Evolutionary conservation across 148 eudicot species (phyloP).

Genomic region (Chenopodium suecicum): DNA sequence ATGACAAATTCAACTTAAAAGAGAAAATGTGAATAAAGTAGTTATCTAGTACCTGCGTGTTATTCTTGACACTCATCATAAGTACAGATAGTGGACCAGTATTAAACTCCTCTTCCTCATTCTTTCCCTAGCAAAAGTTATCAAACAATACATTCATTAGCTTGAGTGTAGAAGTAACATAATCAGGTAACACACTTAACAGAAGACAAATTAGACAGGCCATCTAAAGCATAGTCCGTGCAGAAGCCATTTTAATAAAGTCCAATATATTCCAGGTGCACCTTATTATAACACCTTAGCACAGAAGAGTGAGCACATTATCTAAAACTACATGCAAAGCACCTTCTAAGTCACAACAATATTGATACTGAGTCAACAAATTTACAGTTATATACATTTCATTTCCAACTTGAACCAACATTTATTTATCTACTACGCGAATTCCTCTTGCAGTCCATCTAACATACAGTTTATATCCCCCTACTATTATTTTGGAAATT

Average conservation of each 20-base stretch:
- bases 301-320: not conserved
- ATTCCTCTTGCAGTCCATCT: not conserved
- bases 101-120: constrained; percentile 92
- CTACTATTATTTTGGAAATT: not conserved
- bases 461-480: not conserved
- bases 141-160: not conserved
- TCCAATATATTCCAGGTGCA: not conserved
- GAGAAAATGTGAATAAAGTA: not conserved
- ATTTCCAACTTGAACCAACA: not conserved
- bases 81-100: constrained; percentile 90
- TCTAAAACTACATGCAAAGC: not conserved
- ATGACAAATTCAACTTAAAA: not conserved
- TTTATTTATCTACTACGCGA: not conserved
- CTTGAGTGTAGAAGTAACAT: not conserved
- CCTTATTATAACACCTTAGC: not conserved
- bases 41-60: constrained; percentile 63
- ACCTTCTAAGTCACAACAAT: not conserved
- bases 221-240: not conserved
- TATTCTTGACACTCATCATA: constrained; percentile 90
- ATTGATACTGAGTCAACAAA: not conserved
- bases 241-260: not conserved
- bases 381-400: not conserved
- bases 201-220: not conserved
- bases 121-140: constrained; percentile 52
- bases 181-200: not conserved